Evolutionary conservation across 139 green algal species (phyloP).

Genomic region (Asterochloris sp.): DNA sequence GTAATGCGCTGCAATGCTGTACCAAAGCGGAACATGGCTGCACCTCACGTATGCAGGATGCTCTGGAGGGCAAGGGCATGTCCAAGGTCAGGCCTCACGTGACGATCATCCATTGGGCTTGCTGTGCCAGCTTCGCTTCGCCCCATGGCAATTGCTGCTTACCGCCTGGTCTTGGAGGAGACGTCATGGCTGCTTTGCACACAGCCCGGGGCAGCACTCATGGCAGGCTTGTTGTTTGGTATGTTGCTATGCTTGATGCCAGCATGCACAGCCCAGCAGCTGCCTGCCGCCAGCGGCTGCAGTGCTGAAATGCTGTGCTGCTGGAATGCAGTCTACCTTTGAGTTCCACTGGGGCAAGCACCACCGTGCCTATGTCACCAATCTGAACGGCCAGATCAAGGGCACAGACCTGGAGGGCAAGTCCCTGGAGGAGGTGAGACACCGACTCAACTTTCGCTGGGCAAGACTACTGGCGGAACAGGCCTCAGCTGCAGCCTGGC

Average conservation of each 20-base stretch:
- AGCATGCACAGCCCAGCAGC: background rate
- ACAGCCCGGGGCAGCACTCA: constrained; percentile 47
- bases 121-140: too few relatives aligned
- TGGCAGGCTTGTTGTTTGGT: constrained; percentile 12
- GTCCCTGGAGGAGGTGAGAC: constrained; percentile 76
- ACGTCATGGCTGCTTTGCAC: constrained; percentile 11
- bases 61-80: too few relatives aligned
- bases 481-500: too few relatives aligned
- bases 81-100: too few relatives aligned
- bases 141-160: background rate
- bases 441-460: too few relatives aligned
- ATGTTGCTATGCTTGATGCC: too few relatives aligned
- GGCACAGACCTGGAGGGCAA: constrained; percentile 81
- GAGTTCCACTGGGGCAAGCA: constrained; percentile 95
- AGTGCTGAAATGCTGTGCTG: background rate
- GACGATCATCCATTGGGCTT: too few relatives aligned
- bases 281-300: background rate
- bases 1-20: background rate
- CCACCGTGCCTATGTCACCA: constrained; percentile 83
- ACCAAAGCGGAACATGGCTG: background rate
- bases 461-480: too few relatives aligned
- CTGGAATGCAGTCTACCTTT: constrained; percentile 48
- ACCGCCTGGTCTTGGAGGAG: background rate
- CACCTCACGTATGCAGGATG: background rate
- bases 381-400: constrained; percentile 94